These are phyloP conservation scores for Penicillium pancosmium DNA, from an alignment of 495 filamentous ascomycete genomes.

Conservation along the genomic window DNA sequence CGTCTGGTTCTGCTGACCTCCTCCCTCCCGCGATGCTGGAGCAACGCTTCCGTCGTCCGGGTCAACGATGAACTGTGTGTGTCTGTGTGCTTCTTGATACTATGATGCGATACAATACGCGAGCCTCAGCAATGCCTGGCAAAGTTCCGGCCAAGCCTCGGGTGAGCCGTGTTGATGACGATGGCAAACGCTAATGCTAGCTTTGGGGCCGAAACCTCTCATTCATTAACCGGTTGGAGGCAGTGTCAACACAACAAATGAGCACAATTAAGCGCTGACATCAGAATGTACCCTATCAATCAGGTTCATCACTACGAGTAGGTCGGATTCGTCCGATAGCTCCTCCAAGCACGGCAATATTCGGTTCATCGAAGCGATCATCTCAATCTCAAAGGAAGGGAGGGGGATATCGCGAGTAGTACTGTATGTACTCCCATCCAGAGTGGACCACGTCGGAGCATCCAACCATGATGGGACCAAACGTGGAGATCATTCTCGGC, in stretches of 20 bases:
- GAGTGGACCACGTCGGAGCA: background rate
- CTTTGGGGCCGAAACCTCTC: background rate
- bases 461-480: background rate
- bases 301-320: background rate
- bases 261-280: background rate
- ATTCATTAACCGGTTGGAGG: background rate
- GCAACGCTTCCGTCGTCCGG: constrained; percentile 1
- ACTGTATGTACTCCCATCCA: background rate
- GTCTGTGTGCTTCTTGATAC: background rate
- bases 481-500: constrained; percentile 2
- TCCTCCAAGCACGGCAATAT: background rate
- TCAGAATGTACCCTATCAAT: background rate
- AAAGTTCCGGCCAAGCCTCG: background rate
- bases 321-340: background rate
- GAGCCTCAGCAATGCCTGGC: background rate
- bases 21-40: background rate
- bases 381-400: background rate
- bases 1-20: constrained; percentile 1
- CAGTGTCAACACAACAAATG: background rate
- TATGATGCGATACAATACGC: background rate
- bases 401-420: too few relatives aligned
- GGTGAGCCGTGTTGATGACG: constrained; percentile 1
- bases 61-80: background rate
- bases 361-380: background rate
- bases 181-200: background rate